Conservation (phyloP, 78 protist genomes). For the Dictyostelium brefeldianum region DNA sequence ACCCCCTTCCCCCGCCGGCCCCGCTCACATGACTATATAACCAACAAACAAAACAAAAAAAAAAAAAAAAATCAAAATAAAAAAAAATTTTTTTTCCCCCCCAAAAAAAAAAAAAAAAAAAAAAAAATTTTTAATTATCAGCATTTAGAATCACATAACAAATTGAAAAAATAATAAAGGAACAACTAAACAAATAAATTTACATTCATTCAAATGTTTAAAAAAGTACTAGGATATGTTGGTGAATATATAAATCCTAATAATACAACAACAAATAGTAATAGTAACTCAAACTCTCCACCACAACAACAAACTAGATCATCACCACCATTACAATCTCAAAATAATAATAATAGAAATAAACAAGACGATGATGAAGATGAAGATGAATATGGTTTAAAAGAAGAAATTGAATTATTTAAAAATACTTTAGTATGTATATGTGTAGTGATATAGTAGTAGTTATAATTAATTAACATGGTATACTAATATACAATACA, state of each 20-base stretch:
- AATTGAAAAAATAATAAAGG: too few relatives aligned
- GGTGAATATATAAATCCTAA: constrained; percentile 12
- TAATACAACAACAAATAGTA: background rate
- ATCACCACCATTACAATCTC: constrained; percentile 6
- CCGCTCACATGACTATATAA: too few relatives aligned
- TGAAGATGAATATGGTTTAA: constrained; percentile 20
- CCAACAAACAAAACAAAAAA: too few relatives aligned
- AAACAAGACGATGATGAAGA: constrained; percentile 17
- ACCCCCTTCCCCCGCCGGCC: too few relatives aligned
- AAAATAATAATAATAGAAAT: background rate
- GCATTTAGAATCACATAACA: too few relatives aligned
- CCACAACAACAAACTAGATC: background rate
- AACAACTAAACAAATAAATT: too few relatives aligned
- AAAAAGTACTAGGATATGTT: background rate
- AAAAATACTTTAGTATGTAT: constrained; percentile 39
- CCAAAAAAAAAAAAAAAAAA: too few relatives aligned
- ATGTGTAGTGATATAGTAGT: background rate
- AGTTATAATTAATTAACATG: background rate
- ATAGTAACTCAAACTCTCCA: background rate
- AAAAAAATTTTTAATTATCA: too few relatives aligned
- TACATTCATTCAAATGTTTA: too few relatives aligned
- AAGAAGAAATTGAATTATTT: constrained; percentile 22
- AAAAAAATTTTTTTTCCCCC: background rate
- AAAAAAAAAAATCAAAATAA: too few relatives aligned
- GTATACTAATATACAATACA: background rate